Evolutionary conservation across 1,284 basidiomycete species (phyloP).

Genomic region (Puccinia triticina): DNA sequence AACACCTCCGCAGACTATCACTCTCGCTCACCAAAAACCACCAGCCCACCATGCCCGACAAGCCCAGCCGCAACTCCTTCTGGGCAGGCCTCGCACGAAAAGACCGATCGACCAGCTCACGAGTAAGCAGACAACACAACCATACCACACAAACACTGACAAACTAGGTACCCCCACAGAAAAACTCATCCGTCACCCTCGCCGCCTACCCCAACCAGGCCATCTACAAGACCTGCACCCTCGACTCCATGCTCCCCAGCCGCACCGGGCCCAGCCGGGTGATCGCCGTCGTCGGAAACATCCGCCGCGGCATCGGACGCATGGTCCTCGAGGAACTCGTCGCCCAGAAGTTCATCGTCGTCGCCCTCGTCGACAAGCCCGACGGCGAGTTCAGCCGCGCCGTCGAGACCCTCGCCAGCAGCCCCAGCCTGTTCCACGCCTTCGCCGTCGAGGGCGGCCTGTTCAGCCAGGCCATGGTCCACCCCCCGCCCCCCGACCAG

Average conservation of each 20-base stretch:
- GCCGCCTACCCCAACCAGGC: conserved; percentile 56
- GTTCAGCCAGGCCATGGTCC: conserved; percentile 4
- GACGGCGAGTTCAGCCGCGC: conserved; percentile 33
- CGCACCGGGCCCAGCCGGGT: conserved; percentile 54
- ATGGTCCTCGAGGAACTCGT: conserved; percentile 44
- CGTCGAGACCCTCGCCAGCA: conserved; percentile 21
- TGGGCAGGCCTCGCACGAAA: too few relatives aligned
- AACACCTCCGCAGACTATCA: too few relatives aligned
- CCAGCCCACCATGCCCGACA: too few relatives aligned
- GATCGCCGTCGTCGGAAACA: conserved; percentile 50
- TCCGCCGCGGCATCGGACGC: conserved; percentile 21
- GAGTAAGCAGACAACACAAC: too few relatives aligned
- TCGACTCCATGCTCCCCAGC: conserved; percentile 64
- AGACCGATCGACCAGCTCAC: too few relatives aligned
- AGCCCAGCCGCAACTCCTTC: too few relatives aligned
- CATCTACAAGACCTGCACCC: conserved; percentile 60
- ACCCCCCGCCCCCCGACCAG: neutral
- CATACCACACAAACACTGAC: neutral
- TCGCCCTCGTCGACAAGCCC: conserved; percentile 28
- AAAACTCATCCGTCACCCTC: conserved; percentile 33
- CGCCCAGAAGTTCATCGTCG: conserved; percentile 33
- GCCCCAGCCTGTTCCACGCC: conserved; percentile 41
- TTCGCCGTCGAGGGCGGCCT: conserved; percentile 24
- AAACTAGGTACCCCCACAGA: conserved; percentile 25
- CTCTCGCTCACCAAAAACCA: too few relatives aligned